These are phyloP conservation scores for Hansenula lynferdii DNA, from an alignment of 1,139 yeast species.

Conservation along the genomic window DNA sequence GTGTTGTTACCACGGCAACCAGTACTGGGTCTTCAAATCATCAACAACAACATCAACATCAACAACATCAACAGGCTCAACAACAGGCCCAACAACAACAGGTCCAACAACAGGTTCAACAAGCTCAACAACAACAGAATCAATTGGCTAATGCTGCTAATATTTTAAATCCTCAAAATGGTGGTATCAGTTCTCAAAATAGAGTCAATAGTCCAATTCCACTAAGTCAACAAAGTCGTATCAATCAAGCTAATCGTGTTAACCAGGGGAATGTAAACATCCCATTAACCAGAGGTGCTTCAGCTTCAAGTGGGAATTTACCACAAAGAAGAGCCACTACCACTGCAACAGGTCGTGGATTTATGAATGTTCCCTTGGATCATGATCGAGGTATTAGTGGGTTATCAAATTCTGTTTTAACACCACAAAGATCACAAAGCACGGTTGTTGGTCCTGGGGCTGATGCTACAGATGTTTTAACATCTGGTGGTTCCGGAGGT, in stretches of 20 bases:
- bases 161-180: background rate
- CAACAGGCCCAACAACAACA: background rate
- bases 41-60: constrained; percentile 3
- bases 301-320: background rate
- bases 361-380: constrained; percentile 4
- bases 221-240: constrained; percentile 1
- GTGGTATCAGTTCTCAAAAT: constrained; percentile 3
- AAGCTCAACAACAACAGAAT: background rate
- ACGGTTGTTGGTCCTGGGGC: background rate
- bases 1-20: background rate
- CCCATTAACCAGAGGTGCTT: background rate
- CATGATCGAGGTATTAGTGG: constrained; percentile 1
- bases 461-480: background rate
- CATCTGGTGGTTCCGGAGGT: background rate
- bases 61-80: constrained; percentile 2
- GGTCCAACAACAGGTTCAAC: constrained; percentile 1
- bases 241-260: no score
- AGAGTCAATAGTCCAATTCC: constrained; percentile 4
- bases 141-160: background rate
- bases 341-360: background rate
- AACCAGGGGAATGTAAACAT: no score
- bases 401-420: background rate
- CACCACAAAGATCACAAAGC: background rate
- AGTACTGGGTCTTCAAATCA: background rate
- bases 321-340: constrained; percentile 1